Evolutionary conservation across 1,284 basidiomycete species (phyloP), one percentile per base, ranked within the genome.

Genomic region (Vanrija sp.): DNA sequence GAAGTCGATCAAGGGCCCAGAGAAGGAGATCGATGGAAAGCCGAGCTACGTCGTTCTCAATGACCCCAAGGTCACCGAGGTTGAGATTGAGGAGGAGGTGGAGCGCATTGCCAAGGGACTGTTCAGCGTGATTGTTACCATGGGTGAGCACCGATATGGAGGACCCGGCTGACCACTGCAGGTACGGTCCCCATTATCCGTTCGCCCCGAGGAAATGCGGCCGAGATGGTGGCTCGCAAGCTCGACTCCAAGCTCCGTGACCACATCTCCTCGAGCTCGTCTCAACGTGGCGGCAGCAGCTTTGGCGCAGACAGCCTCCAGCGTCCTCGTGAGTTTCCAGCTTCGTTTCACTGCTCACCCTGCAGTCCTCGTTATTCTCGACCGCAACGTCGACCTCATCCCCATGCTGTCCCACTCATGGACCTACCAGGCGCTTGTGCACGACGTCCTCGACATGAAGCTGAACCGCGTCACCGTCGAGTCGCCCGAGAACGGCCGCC

Each of bases 401-500:
- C 89, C 96, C 4, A 92, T 96, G 82, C 77, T 99, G 15, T 89
- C 90, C 2, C 96, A 99, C 71, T 94, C 93, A 2, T 99, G 96
- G 96, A 98, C 96, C 25, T 99, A 99, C 68, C 96, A 99, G 77
- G 93, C 96, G 0, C 84, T 99, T 19, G 90, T 98, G 0, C 95
- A 95, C 45, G 96, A 99, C 70, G 98, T 97, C 57, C 83, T 99
- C 25, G 89, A 96, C 53, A 92, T 98, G 81, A 95, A 92, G 74
- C 82, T 99, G 16, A 98, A 98, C 75, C 85, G 95, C 12, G 94
- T 98, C 16, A 86, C 90, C 0, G 86, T 98, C 20, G 77, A 81
- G 76, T 75, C 79, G 15, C 79, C 79, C n/a, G 81, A 82, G 56
- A 76, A 73, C 54, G 80, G 80, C 27, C 75, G 77, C 45, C 81